Base-by-base conservation (phyloP, 331 rosid genomes). In the Cydonia oblonga region DNA sequence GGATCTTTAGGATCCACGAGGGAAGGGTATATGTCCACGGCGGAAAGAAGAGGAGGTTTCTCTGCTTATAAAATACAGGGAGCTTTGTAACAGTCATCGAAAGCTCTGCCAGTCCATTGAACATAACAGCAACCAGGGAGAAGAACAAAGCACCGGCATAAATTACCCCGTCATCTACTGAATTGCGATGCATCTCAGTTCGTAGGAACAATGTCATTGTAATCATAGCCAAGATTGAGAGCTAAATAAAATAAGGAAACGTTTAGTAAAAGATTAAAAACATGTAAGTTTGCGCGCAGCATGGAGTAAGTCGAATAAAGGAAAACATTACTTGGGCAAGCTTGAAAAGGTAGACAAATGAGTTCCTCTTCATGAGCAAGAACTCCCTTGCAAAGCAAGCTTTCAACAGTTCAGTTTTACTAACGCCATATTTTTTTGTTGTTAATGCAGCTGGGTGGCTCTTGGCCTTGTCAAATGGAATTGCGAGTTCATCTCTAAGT, bases 1-100 rank as follows among this genome's bases (percentile, higher is more conserved):
- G 95, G 46, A 86, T 73, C 81, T 83, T 84, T 10, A 86, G 85
- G 74, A 88, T 77, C 89, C 91, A 86, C 20, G 86, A 52, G 16
- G 89, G 90, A 72, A 89, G 83, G 74, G 86, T 87, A 66, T 75
- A 89, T 18, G 80, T 83, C 89, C 96, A 89, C 11, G 91, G 72
- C 69, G 92, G 90, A 77, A 77, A 87, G 80, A 89, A 87, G 23
- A 66, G 88, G 7, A 81, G 76, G 54, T 75, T 84, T 75, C 96
- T 85, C 70, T 89, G 96, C 82, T 89, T 89, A 77, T 83, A 89
- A 73, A 89, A 89, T 14, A 89, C 95, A 20, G 91, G 89, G 78
- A 89, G 91, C 67, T 79, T 86, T 66, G 85, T 62, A 72, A 83
- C 79, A 0, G 84, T 83, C 90, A 87, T 83, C 64, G 96, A 64